phyloP scores from a whole-genome alignment of 345 rosid species.

The Euphorbia pulcherrima region DNA sequence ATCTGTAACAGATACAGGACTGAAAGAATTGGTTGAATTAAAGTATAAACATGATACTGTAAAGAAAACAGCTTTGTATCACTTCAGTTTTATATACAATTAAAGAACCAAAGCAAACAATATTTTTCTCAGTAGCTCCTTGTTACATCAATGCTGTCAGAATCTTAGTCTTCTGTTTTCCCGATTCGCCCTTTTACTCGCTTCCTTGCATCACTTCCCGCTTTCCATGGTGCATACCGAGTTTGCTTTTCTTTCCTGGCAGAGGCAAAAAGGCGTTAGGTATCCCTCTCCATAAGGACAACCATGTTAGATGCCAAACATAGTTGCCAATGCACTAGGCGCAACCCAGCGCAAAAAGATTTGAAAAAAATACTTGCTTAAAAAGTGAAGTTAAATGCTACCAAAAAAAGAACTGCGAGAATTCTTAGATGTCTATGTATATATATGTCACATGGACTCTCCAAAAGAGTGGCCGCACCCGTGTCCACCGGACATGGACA shows the following conservation, averaged over 20 bases:
- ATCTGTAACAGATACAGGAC: neutral
- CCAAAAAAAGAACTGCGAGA: too few relatives aligned
- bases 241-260: conserved; percentile 35
- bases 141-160: conserved; percentile 22
- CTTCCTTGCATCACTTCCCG: conserved; percentile 27
- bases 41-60: neutral
- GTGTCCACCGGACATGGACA: too few relatives aligned
- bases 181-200: conserved; percentile 25
- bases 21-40: conserved; percentile 21
- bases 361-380: too few relatives aligned
- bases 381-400: too few relatives aligned
- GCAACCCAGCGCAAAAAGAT: too few relatives aligned
- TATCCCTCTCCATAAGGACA: too few relatives aligned
- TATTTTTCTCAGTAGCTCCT: conserved; percentile 24
- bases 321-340: too few relatives aligned
- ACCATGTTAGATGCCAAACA: too few relatives aligned
- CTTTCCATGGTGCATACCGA: conserved; percentile 28
- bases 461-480: too few relatives aligned
- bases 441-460: too few relatives aligned
- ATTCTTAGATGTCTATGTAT: too few relatives aligned
- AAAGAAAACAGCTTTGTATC: neutral
- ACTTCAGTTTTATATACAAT: conserved; percentile 13
- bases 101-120: neutral
- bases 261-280: neutral
- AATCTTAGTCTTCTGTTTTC: conserved; percentile 28